Evolutionary conservation across 1,284 basidiomycete genomes (phyloP), one percentile per base, ranked within the genome.

Genomic region (Bjerkandera adusta): DNA sequence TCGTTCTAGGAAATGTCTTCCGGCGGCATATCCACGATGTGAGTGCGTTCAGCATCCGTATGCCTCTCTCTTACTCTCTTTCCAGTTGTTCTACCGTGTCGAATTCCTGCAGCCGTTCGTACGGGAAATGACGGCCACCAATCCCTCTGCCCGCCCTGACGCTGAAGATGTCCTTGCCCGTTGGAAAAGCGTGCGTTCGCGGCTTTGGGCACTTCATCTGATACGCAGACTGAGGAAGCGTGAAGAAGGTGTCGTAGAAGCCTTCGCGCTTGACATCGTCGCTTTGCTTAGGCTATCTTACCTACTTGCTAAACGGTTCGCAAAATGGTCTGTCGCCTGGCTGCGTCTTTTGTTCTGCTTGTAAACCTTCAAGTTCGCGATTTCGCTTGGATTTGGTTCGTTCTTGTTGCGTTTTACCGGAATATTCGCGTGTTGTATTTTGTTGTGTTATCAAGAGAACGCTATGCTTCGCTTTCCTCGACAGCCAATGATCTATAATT

Each of bases 21-120:
- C 30, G 25, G 4, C 47, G 48, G n/a, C 50, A 57, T n/a, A 57
- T 64, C 34, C 12, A 51, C 1, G 21, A 61, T 24, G 62, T 63
- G 29, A 25, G 57, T 27, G n/a, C n/a, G n/a, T n/a, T n/a, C n/a
- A n/a, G n/a, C n/a, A n/a, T n/a, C n/a, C n/a, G n/a, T n/a, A n/a
- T n/a, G n/a, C n/a, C n/a, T n/a, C n/a, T n/a, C n/a, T n/a, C n/a
- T n/a, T n/a, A n/a, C n/a, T n/a, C n/a, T n/a, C n/a, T n/a, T 36
- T 12, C 5, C 24, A 52, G 51, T 49, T 43, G 47, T 49, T 24
- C 41, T 37, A 3, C 20, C 44, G 44, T 33, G 36, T 47, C 7
- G 44, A 40, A 3, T 52, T 49, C 25, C 36, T 52, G 7, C 5
- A n/a, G 12, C 47, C 45, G 10, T 38, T 47, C 4, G 24, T 39